Conservation (phyloP, 2,329 filamentous ascomycete species). For the Sporothrix brunneoviolacea region DNA sequence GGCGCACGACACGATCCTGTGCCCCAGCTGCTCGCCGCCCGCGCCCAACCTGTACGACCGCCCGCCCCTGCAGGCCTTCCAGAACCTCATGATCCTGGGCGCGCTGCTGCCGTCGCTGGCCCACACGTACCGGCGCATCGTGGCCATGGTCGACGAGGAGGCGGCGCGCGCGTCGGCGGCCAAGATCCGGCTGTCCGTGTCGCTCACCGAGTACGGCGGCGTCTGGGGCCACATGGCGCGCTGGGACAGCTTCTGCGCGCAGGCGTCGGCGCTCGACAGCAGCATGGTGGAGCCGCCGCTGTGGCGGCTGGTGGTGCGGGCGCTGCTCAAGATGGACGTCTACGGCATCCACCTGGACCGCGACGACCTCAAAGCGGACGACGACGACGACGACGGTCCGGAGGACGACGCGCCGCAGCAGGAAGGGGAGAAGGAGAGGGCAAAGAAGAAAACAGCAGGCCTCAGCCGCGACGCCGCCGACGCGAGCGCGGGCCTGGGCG, state of each 20-base stretch:
- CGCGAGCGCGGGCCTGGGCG: no score
- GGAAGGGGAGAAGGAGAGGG: no score
- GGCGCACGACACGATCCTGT: constrained; percentile 47
- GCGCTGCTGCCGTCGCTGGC: constrained; percentile 52
- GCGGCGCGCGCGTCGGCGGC: constrained; percentile 37
- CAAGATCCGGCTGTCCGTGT: constrained; percentile 37
- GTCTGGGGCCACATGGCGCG: constrained; percentile 35
- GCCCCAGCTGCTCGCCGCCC: constrained; percentile 40
- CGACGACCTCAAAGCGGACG: neutral
- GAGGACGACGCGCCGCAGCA: neutral
- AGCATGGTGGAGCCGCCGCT: constrained; percentile 42
- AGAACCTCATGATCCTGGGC: constrained; percentile 53
- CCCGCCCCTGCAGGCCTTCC: constrained; percentile 44
- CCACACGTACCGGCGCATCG: constrained; percentile 49
- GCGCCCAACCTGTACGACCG: constrained; percentile 27
- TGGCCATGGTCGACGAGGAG: constrained; percentile 49
- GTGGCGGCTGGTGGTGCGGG: constrained; percentile 49
- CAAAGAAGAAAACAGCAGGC: no score
- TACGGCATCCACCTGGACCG: constrained; percentile 39
- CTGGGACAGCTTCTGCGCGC: constrained; percentile 23
- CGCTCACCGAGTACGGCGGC: constrained; percentile 41
- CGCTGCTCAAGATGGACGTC: constrained; percentile 50
- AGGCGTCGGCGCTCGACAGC: constrained; percentile 31
- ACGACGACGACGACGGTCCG: neutral
- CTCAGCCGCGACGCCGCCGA: no score